Conservation (phyloP, 169 alveolate species). For the Plasmodium blacklocki region DNA sequence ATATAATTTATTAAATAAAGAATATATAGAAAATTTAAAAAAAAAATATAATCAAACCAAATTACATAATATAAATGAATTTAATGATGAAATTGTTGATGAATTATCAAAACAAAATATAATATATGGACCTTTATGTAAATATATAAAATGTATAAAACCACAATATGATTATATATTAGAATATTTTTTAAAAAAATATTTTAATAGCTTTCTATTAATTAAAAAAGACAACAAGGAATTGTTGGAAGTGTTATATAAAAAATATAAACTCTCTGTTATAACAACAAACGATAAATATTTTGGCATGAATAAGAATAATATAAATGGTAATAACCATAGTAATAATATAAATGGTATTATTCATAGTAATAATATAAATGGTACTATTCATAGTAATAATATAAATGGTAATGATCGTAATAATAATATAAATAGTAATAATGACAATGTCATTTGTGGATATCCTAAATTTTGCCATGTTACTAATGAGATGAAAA, state of each 20-base stretch:
- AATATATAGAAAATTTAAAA: slow-evolving; percentile 7
- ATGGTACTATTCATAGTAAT: too few relatives aligned
- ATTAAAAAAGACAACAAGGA: slow-evolving; percentile 32
- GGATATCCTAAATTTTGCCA: slow-evolving; percentile 48
- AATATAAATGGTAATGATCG: slow-evolving; percentile 15
- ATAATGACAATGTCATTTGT: slow-evolving; percentile 5
- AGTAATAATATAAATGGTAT: slow-evolving; percentile 18
- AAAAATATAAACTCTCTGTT: slow-evolving; percentile 74
- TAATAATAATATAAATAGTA: too few relatives aligned
- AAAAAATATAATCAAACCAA: slow-evolving; percentile 31
- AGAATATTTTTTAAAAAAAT: slow-evolving; percentile 76
- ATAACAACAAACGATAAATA: slow-evolving; percentile 72
- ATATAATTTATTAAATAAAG: slow-evolving; percentile 17
- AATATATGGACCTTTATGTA: slow-evolving; percentile 70
- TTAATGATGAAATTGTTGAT: slow-evolving; percentile 23
- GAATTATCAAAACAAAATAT: slow-evolving; percentile 42
- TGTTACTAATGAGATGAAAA: slow-evolving; percentile 78
- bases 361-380: background rate
- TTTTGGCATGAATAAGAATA: background rate
- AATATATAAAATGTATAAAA: slow-evolving; percentile 77
- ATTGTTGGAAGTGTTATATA: slow-evolving; percentile 26
- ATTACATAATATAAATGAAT: slow-evolving; percentile 31
- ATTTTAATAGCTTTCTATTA: slow-evolving; percentile 71
- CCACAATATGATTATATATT: slow-evolving; percentile 76
- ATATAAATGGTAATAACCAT: too few relatives aligned